Evolutionary conservation across 495 filamentous ascomycete species (phyloP).

Genomic region (Pyrenopolyporus hunteri): DNA sequence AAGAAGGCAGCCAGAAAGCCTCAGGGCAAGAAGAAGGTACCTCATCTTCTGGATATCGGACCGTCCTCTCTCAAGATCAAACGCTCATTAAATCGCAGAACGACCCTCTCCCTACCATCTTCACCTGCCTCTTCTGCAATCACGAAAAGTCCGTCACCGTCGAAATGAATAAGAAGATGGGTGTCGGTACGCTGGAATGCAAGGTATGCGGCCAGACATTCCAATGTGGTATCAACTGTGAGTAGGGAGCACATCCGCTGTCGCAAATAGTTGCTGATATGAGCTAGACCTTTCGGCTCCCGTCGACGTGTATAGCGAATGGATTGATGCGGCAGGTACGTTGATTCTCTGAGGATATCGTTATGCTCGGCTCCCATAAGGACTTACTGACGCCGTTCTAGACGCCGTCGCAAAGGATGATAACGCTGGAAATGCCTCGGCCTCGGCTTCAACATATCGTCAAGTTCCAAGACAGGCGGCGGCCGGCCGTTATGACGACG

Average conservation of each 20-base stretch:
- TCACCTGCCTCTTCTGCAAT: constrained; percentile 98
- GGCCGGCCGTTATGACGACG: constrained; percentile 54
- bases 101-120: constrained; percentile 84
- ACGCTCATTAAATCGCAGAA: constrained; percentile 57
- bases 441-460: constrained; percentile 40
- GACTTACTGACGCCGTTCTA: constrained; percentile 30
- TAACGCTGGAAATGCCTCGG: constrained; percentile 18
- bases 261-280: constrained; percentile 3
- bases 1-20: constrained; percentile 92
- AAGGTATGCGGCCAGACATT: constrained; percentile 93
- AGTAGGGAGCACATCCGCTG: constrained; percentile 38
- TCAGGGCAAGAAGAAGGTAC: constrained; percentile 81
- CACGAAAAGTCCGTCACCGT: constrained; percentile 90
- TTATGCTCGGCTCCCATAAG: too few species aligned
- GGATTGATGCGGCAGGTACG: constrained; percentile 95
- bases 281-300: constrained; percentile 78
- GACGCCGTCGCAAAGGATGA: constrained; percentile 54
- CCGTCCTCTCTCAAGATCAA: neutral
- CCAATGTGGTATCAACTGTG: constrained; percentile 91
- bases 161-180: constrained; percentile 89
- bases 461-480: constrained; percentile 48
- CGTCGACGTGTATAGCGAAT: constrained; percentile 96
- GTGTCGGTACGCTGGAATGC: constrained; percentile 82
- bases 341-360: constrained; percentile 41
- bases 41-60: neutral